Percentiles rank a stretch among this genome's conserved stretches.
Evolutionary conservation across 768 basidiomycete species (phyloP).

Genomic region (Amanita muscaria): DNA sequence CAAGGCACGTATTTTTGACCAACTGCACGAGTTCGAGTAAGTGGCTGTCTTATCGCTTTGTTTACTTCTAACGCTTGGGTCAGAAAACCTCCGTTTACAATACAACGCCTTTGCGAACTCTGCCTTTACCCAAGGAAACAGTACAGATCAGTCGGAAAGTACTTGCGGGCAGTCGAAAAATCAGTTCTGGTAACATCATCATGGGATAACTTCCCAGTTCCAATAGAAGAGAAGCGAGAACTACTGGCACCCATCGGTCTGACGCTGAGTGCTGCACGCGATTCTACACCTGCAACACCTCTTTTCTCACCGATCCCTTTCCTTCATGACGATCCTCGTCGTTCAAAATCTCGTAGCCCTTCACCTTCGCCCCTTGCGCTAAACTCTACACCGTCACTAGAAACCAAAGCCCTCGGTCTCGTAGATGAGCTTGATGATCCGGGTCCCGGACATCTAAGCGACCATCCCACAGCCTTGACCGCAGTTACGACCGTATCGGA

Average conservation of each 20-base stretch:
- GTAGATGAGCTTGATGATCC: conserved; percentile 87
- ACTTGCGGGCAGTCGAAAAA: conserved; percentile 79
- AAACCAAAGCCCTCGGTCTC: conserved; percentile 54
- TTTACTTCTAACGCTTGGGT: background rate
- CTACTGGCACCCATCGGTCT: conserved; percentile 32
- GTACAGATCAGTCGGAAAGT: conserved; percentile 78
- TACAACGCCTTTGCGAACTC: conserved; percentile 84
- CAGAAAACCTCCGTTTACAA: conserved; percentile 73
- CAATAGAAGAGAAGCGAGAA: conserved; percentile 29
- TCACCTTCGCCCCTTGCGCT: conserved; percentile 67
- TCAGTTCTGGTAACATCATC: conserved; percentile 78
- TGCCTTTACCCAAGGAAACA: conserved; percentile 57
- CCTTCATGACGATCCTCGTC: conserved; percentile 73
- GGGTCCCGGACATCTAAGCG: conserved; percentile 75
- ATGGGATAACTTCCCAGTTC: conserved; percentile 58
- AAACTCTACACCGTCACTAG: conserved; percentile 27
- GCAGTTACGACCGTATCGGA: conserved; percentile 43
- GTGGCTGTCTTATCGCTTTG: conserved; percentile 16
- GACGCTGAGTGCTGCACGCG: conserved; percentile 35
- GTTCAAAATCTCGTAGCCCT: conserved; percentile 72
- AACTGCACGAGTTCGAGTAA: conserved; percentile 73
- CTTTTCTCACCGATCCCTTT: conserved; percentile 86
- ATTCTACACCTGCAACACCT: conserved; percentile 64
- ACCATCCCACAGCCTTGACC: conserved; percentile 63
- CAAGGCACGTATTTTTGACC: conserved; percentile 47